Evolutionary conservation across 306 rosid species (phyloP).

Genomic region (Acacia crassicarpa): DNA sequence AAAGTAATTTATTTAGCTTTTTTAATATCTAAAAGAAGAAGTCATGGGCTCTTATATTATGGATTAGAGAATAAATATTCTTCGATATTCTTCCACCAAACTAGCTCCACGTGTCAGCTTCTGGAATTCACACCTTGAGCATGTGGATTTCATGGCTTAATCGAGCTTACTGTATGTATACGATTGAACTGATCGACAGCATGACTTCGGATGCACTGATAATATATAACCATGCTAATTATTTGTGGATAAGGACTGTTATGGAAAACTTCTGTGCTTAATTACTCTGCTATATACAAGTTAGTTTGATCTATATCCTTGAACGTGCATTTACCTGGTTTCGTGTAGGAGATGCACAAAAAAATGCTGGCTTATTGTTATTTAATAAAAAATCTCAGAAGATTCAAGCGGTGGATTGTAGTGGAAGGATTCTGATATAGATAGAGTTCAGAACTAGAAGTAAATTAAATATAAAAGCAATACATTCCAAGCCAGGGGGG

Average conservation of each 20-base stretch:
- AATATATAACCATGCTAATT: not conserved
- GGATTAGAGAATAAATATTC: too few species aligned
- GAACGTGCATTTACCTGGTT: not conserved
- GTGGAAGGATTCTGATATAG: not conserved
- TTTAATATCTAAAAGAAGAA: too few species aligned
- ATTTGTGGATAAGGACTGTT: not conserved
- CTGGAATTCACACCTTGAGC: not conserved
- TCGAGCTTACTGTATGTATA: not conserved
- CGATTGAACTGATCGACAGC: not conserved
- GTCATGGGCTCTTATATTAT: too few species aligned
- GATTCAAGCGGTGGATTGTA: not conserved
- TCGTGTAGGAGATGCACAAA: not conserved
- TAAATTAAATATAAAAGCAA: not conserved
- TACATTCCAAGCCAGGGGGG: not conserved
- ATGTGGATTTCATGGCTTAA: not conserved
- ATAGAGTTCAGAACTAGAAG: not conserved
- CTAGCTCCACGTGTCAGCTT: not conserved
- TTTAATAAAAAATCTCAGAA: too few species aligned
- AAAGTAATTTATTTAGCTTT: too few species aligned
- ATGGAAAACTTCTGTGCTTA: too few species aligned
- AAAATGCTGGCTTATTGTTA: not conserved
- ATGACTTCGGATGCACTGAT: not conserved
- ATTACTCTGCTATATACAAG: too few species aligned
- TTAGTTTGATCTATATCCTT: not conserved
- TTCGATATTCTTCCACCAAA: not conserved